phyloP scores from a whole-genome alignment of 2,329 filamentous ascomycete species.

The Venturia aucupariae region DNA sequence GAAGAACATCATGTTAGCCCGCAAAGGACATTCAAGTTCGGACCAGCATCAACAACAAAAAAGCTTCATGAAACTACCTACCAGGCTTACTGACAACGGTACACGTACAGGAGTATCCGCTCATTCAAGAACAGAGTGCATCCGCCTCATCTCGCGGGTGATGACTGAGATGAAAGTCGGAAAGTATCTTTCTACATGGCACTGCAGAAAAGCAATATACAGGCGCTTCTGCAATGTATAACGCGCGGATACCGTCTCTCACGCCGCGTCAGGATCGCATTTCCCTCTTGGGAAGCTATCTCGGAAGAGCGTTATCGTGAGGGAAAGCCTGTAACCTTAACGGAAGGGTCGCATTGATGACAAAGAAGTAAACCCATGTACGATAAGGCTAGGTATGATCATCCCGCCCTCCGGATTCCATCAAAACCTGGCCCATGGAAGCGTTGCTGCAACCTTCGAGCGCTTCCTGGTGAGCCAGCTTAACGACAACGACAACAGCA shows the following conservation, averaged over 20 bases:
- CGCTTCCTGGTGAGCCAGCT: background rate
- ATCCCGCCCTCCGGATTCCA: background rate
- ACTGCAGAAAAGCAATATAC: background rate
- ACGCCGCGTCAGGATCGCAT: background rate
- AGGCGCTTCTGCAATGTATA: background rate
- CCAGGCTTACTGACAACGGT: too few species aligned
- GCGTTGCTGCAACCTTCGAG: background rate
- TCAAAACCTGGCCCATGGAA: background rate
- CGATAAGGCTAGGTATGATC: background rate
- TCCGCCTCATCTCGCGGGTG: background rate
- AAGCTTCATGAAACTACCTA: too few species aligned
- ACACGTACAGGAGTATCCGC: background rate
- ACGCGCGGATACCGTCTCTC: background rate
- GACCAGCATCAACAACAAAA: too few species aligned
- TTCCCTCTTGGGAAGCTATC: background rate
- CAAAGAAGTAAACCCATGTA: background rate
- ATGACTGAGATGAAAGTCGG: background rate
- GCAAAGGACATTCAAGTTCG: too few species aligned
- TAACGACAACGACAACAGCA: background rate
- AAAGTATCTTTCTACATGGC: too few species aligned
- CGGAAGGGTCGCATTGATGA: background rate
- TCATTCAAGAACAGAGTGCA: too few species aligned
- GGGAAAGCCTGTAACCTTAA: too few species aligned
- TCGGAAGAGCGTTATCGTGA: constrained; percentile 4
- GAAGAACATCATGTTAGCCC: too few species aligned